Evolutionary conservation across 106 monocot genomes (phyloP), one percentile per base, ranked within the genome.

Genomic region (Amphibolis antarctica): DNA sequence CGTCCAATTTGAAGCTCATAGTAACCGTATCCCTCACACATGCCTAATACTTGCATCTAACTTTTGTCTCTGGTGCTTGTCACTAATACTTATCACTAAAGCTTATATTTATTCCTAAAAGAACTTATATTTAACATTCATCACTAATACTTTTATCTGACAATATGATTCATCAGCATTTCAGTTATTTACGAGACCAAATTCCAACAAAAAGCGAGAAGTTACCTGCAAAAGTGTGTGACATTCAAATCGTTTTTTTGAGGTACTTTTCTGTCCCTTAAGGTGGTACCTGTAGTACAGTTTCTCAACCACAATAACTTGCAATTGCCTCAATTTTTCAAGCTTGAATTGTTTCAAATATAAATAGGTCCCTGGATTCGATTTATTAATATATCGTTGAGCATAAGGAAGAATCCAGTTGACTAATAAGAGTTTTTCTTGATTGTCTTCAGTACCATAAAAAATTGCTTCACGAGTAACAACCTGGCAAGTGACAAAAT

Each of bases 401-500:
- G 71, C 78, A 77, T 79, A 93, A 44, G 88, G 82, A 61, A 96
- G 76, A 69, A 82, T 60, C 96, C 89, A 84, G 62, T 82, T 84
- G 65, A 90, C 57, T 18, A 96, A 57, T 63, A 74, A 72, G 47
- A 44, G 65, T 68, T 80, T 80, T 57, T 82, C 82, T 65, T 28
- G 66, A 66, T 82, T 77, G 45, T 87, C 76, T 53, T 45, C 62
- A 47, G 76, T 63, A 6, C 86, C 96, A 75, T 96, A 82, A 67
- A 78, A 82, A 69, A 89, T 79, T 55, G 86, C 96, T 77, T 96
- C 84, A 60, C 90, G 89, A 20, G 69, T 82, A 6, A 96, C 66
- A 66, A 96, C 55, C 96, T 91, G 71, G 15, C 42, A 42, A 21
- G 26, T 23, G 17, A 28, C 24, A 69, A 11, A 22, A 18, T 0